Evolutionary conservation across 306 rosid species (phyloP), one percentile per base, ranked within the genome.

Genomic region (Vigna radiata): DNA sequence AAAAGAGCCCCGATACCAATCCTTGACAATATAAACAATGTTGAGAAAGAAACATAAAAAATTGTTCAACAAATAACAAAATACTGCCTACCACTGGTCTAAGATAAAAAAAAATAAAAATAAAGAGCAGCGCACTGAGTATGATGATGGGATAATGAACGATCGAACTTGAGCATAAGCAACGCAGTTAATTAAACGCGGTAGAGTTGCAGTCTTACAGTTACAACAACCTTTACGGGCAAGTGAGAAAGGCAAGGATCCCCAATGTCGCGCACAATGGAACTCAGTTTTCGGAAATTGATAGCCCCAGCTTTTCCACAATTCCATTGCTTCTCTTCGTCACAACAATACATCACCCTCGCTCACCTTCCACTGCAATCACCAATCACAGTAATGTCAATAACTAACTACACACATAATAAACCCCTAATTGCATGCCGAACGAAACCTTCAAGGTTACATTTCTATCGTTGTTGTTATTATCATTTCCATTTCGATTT

Each of bases 181-280:
- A 56, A 58, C 64, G 14, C 50, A 72, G 36, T 29, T 15, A 66
- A 11, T 3, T 27, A 46, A 83, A 68, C 53, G 49, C 61, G 77
- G 49, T 6, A 72, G 66, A 48, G 69, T 62, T 23, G 49, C 70
- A 83, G 66, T 82, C 88, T 88, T 84, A 90, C 92, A 80, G 87
- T 76, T 18, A 86, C 44, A 85, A 86, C 88, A 89, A 88, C 96
- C 94, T 87, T 89, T 83, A 85, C 81, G 77, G 90, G 90, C 58
- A 88, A 86, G 23, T 87, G 94, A 64, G 92, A 87, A 65, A 91
- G 90, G 88, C 96, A 93, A 0, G 97, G 97, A 75, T 93, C 92
- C 69, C 95, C 87, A 83, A 91, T 89, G 74, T 88, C 90, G 18
- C 97, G 93, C 31, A 88, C 86, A 23, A 90, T 85, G 54, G 91